Percentiles rank a stretch among this genome's conserved stretches.
Evolutionary conservation across 164 flowering plant species (phyloP).

Genomic region (Stephania yunnanensis): DNA sequence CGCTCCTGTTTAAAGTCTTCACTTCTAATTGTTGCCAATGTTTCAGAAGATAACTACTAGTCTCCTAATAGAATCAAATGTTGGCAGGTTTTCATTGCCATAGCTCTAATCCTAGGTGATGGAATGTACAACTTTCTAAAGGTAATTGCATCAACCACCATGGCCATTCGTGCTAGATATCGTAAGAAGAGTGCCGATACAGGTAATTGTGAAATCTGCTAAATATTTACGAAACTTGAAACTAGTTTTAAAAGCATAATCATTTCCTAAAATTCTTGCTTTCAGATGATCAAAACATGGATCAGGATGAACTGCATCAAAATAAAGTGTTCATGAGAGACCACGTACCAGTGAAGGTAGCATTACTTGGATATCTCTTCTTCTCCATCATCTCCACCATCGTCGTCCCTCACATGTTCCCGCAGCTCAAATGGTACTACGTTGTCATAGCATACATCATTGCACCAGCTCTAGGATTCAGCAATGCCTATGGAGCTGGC

Average conservation of each 20-base stretch:
- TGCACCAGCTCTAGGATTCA: conserved; percentile 80
- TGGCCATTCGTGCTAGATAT: conserved; percentile 27
- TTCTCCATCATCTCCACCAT: conserved; percentile 61
- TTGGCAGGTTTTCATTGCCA: conserved; percentile 70
- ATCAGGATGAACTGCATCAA: conserved; percentile 38
- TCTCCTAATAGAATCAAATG: background rate
- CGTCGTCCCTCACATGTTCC: conserved; percentile 78
- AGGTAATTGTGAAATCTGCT: conserved; percentile 27
- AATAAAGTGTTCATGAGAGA: conserved; percentile 68
- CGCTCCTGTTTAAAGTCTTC: background rate
- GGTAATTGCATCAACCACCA: conserved; percentile 36
- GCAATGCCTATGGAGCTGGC: conserved; percentile 95
- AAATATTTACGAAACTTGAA: background rate
- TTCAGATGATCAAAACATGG: conserved; percentile 24
- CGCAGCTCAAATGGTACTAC: conserved; percentile 77
- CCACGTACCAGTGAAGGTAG: conserved; percentile 65
- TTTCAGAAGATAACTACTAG: background rate
- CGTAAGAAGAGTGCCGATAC: conserved; percentile 24
- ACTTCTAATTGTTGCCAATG: background rate
- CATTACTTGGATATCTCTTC: conserved; percentile 43
- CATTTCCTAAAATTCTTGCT: conserved; percentile 17
- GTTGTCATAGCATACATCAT: conserved; percentile 63
- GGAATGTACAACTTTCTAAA: conserved; percentile 81
- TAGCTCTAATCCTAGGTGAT: conserved; percentile 81
- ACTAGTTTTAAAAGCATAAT: background rate